These are phyloP conservation scores for Vinca major DNA, from an alignment of 305 asterid species.

Conservation along the genomic window DNA sequence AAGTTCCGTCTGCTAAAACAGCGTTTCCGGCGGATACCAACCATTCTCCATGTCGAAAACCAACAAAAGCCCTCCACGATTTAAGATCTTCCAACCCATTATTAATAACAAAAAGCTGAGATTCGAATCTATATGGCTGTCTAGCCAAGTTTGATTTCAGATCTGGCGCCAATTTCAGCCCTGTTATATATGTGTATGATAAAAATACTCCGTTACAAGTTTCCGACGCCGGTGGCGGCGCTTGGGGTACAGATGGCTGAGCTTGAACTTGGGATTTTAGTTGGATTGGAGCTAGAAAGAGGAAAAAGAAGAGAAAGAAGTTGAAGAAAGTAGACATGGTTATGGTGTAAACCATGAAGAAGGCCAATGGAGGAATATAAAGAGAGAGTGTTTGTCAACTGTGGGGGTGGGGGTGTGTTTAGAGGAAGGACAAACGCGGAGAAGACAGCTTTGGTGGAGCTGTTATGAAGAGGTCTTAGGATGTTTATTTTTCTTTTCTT, in stretches of 20 bases:
- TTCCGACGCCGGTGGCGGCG: slow-evolving; percentile 35
- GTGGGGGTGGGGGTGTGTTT: no score
- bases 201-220: slow-evolving; percentile 70
- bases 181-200: slow-evolving; percentile 42
- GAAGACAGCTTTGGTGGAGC: no score
- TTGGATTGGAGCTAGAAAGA: slow-evolving; percentile 9
- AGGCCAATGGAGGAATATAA: slow-evolving; percentile 3
- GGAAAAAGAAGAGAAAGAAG: slow-evolving; percentile 11
- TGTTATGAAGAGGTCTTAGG: no score
- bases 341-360: slow-evolving; percentile 20
- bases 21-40: slow-evolving; percentile 81
- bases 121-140: slow-evolving; percentile 72
- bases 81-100: slow-evolving; percentile 62
- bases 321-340: neutral
- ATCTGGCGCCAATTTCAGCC: slow-evolving; percentile 46
- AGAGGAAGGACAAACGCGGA: no score
- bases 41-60: slow-evolving; percentile 64
- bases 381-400: no score
- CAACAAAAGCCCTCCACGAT: slow-evolving; percentile 78
- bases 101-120: slow-evolving; percentile 47
- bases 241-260: slow-evolving; percentile 19
- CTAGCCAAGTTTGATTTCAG: slow-evolving; percentile 19
- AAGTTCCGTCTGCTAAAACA: slow-evolving; percentile 60
- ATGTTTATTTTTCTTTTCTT: no score
- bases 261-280: slow-evolving; percentile 17